Base-by-base conservation (phyloP, 2,329 filamentous ascomycete species). In the Erysiphe pisi region DNA sequence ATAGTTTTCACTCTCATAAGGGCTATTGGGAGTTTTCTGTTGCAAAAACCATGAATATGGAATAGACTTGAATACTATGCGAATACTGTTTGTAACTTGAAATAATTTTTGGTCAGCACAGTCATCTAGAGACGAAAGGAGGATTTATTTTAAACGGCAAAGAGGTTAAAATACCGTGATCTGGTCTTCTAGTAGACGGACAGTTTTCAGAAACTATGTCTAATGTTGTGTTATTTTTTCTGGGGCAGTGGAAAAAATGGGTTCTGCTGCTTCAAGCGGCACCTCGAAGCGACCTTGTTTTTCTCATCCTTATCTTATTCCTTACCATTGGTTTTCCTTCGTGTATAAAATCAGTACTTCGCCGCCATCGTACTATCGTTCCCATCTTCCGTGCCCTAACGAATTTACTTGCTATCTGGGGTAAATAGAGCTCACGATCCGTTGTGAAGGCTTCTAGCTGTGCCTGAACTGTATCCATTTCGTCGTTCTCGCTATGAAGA, bases 271-370 rank as follows among this genome's bases (percentile, higher is more conserved):
- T 58, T 22, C 18, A 22, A 18, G 52, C 25, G 25, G 14, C 6
- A 58, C 25, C 25, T 58, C 6, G 52, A 58, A 25, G 20, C 20
- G 52, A 22, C 22, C 28, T 22, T 36, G 18, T 71, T n/a, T 71
- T 71, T 71, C 65, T 36, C 65, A 71, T 71, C 31, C 65, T 28
- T 22, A 71, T 71, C n/a, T 20, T 36, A 71, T 71, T 71, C 40
- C 28, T 40, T 18, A 71, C 65, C 12, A 45, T 43, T 43, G 65
- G 65, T 45, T 36, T 36, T 22, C 28, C 40, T 20, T 20, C 7
- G 11, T 40, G 16, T 11, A 71, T 40, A 40, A 25, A 40, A 40
- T 71, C 65, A 31, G 31, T 16, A 20, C 65, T 71, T 43, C 65
- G 65, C 43, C 40, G 25, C 65, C 31, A 71, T 20, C 25, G 36